These are phyloP conservation scores for Coemansia sp. DNA, from an alignment of 192 early-diverging fungal genomes.

Conservation along the genomic window DNA sequence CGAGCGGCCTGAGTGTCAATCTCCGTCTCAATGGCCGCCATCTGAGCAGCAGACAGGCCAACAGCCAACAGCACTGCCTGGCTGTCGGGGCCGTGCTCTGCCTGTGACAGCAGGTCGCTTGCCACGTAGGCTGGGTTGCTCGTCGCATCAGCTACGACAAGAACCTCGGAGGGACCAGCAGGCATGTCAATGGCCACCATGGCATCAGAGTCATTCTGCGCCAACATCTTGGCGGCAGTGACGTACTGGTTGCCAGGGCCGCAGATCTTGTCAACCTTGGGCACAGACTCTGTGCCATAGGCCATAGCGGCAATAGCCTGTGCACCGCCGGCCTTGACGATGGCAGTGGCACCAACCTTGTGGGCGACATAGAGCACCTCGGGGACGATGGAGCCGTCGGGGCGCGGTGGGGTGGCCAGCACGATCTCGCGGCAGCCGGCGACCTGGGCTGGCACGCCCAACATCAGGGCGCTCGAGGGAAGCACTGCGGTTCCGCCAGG, in stretches of 20 bases:
- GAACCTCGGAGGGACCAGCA: slow-evolving; percentile 97
- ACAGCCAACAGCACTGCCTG: slow-evolving; percentile 95
- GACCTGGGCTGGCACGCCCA: slow-evolving; percentile 96
- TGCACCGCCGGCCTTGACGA: slow-evolving; percentile 94
- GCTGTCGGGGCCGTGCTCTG: slow-evolving; percentile 95
- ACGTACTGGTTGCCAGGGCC: slow-evolving; percentile 99
- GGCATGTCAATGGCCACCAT: slow-evolving; percentile 99
- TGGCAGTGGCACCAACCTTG: slow-evolving; percentile 92
- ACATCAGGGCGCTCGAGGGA: slow-evolving; percentile 93
- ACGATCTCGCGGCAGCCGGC: slow-evolving; percentile 96
- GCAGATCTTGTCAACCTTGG: slow-evolving; percentile 99
- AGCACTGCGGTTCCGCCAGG: slow-evolving; percentile 97
- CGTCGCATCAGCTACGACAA: slow-evolving; percentile 91
- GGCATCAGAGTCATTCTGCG: slow-evolving; percentile 92
- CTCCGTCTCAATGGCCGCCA: slow-evolving; percentile 76
- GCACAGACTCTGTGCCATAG: slow-evolving; percentile 94
- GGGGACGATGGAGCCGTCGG: slow-evolving; percentile 88
- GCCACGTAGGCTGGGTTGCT: slow-evolving; percentile 90
- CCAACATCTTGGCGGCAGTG: slow-evolving; percentile 98
- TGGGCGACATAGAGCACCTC: slow-evolving; percentile 98
- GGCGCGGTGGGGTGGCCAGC: slow-evolving; percentile 90
- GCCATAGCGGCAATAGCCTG: slow-evolving; percentile 99
- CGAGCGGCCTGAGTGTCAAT: slow-evolving; percentile 79
- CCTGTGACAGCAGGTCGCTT: slow-evolving; percentile 94
- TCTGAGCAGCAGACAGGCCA: slow-evolving; percentile 62